Base-by-base conservation (phyloP, 805 yeast species). In the Metschnikowia continentalis region DNA sequence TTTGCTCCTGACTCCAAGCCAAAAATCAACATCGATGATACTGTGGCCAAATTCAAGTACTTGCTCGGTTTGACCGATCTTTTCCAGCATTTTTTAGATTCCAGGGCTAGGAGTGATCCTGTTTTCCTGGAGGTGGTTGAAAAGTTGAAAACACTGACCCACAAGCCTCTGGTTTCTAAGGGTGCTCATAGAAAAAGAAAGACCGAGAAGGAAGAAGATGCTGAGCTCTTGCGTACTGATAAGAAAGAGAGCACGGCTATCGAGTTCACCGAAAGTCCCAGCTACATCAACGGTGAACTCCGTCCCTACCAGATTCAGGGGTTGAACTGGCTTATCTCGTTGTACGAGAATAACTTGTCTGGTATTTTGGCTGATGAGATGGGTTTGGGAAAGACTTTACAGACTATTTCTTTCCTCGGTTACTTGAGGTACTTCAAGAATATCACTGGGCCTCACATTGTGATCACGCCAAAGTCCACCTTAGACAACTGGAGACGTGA, bases 291-390 rank as follows among this genome's bases (percentile, higher is more conserved):
- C 10, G 95, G 95, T 40, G 61, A 63, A 38, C 66, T 87, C 51
- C 77, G 95, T 60, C 83, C 86, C 2, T 87, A 87, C 63, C 95
- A 87, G 67, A 76, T 87, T 54, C 90, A 84, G 65, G 95, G 94
- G 54, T 71, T 87, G 54, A 87, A 87, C 64, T 87, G 95, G 95
- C 69, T 87, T 58, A 78, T 86, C 13, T 76, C 86, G 1, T 67
- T 87, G 52, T 80, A 83, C 59, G 85, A 82, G 55, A 85, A 84
- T 68, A 79, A 81, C 53, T 69, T 87, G 42, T 80, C 87, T 1
- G 94, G 94, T 53, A 86, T 87, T 22, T 72, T 87, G 52, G 94
- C 94, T 0, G 94, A 87, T 67, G 94, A 87, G 68, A 87, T 87
- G 94, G 94, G 94, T 1, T 69, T 87, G 54, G 94, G 94, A 58